Evolutionary conservation across 441 rosid genomes (phyloP), one percentile per base, ranked within the genome.

Genomic region (Oxalis stricta): DNA sequence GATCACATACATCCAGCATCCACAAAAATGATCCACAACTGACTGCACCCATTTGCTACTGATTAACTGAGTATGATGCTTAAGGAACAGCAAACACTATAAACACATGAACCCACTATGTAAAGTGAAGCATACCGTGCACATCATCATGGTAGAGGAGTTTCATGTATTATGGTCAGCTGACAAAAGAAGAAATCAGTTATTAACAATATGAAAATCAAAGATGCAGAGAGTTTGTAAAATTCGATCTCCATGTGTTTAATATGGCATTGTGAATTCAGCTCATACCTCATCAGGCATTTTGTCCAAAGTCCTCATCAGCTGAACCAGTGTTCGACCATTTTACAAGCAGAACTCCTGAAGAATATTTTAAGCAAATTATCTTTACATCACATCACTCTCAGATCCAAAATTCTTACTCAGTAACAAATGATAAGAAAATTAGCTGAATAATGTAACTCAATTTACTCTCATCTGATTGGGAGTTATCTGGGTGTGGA

Each of bases 331-430:
- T 23, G 95, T 84, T 5, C 94, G 50, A 92, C 72, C 97, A 92
- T 84, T 61, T 92, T 92, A 57, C 99, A 84, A 23, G 99, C 94
- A 18, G 95, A 82, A 46, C 84, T 92, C 82, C 99, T 85, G 75
- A 55, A 52, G n/a, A n/a, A n/a, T n/a, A n/a, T n/a, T 16, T 59
- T 41, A 21, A 24, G 33, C 33, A 24, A 41, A 13, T 16, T 24
- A 20, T 35, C 20, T 19, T 16, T 40, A 44, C 22, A 14, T 10
- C 16, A 13, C 23, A 17, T 17, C 46, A 22, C 26, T 2, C 35
- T 21, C 33, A 11, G 11, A 32, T 21, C 0, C 29, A 33, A 44
- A 19, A 34, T 18, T 10, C 21, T 18, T n/a, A 48, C n/a, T 46
- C 40, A 46, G 0, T 19, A 26, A 2, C 26, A 33, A 8, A 11